These are phyloP conservation scores for Vicia villosa DNA, from an alignment of 306 rosid genomes.

Conservation along the genomic window DNA sequence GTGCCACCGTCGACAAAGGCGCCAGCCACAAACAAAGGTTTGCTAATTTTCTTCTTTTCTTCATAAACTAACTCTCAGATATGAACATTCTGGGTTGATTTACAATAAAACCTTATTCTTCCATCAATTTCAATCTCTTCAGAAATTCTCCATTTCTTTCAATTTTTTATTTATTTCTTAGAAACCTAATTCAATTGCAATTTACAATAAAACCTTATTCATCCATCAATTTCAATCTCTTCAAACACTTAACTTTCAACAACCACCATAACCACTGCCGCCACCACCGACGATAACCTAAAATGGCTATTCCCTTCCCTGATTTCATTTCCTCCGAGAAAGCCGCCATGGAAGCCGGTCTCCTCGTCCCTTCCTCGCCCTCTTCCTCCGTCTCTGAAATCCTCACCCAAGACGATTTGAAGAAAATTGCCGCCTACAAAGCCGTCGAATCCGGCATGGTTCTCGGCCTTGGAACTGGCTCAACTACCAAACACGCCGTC, in stretches of 20 bases:
- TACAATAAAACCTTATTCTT: too few relatives aligned
- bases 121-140: too few relatives aligned
- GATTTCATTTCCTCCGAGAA: slow-evolving; percentile 56
- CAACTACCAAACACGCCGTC: slow-evolving; percentile 85
- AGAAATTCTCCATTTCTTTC: too few relatives aligned
- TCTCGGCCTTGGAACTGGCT: slow-evolving; percentile 87
- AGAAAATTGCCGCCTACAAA: slow-evolving; percentile 89
- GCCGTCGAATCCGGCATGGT: slow-evolving; percentile 93
- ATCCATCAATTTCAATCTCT: not conserved
- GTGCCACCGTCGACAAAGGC: too few relatives aligned
- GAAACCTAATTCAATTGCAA: not conserved
- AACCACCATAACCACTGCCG: not conserved
- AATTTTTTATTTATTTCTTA: not conserved
- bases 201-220: too few relatives aligned
- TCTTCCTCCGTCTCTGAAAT: slow-evolving; percentile 48
- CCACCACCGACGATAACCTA: not conserved
- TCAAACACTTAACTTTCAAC: not conserved
- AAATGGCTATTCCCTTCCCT: slow-evolving; percentile 63
- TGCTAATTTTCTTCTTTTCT: too few relatives aligned
- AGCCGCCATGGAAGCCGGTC: slow-evolving; percentile 65
- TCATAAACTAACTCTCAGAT: too few relatives aligned
- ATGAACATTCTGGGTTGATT: too few relatives aligned
- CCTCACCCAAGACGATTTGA: slow-evolving; percentile 79
- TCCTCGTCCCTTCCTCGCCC: slow-evolving; percentile 49
- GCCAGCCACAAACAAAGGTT: too few relatives aligned